Conservation (phyloP, 2,329 filamentous ascomycete species). For the Domatiomyces globalis region DNA sequence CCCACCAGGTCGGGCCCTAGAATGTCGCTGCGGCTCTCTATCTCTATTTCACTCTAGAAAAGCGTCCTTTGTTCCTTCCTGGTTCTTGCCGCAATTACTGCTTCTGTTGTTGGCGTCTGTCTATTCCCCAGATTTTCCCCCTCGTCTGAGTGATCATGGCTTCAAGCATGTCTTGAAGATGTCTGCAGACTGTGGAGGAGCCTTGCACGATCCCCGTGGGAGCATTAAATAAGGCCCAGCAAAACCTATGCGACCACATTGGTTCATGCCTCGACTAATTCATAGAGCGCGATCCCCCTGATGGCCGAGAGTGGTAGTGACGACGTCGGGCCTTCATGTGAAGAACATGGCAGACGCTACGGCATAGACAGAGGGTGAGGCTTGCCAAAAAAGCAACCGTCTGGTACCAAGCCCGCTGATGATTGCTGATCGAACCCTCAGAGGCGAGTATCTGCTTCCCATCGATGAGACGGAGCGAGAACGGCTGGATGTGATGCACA, state of each 20-base stretch:
- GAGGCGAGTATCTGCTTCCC: constrained; percentile 58
- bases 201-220: not conserved
- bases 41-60: not conserved
- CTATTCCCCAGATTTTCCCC: not conserved
- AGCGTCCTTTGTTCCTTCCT: not conserved
- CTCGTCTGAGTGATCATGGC: not conserved
- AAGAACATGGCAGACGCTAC: constrained; percentile 12
- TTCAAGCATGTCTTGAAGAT: not conserved
- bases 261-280: not conserved
- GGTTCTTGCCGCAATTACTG: not conserved
- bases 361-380: constrained; percentile 11
- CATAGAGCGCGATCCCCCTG: not conserved
- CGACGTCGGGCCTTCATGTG: not conserved
- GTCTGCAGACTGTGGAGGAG: not conserved
- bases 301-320: not conserved
- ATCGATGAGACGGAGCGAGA: constrained; percentile 67
- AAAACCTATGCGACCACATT: not conserved
- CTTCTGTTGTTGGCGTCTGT: not conserved
- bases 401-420: not conserved
- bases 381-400: not conserved
- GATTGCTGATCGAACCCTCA: constrained; percentile 4
- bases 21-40: not conserved
- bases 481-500: constrained; percentile 69
- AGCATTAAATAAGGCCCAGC: not conserved
- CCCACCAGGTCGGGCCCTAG: not conserved